These are phyloP conservation scores for Backusella macrospora DNA, from an alignment of 192 early-diverging fungal species.

Conservation along the genomic window DNA sequence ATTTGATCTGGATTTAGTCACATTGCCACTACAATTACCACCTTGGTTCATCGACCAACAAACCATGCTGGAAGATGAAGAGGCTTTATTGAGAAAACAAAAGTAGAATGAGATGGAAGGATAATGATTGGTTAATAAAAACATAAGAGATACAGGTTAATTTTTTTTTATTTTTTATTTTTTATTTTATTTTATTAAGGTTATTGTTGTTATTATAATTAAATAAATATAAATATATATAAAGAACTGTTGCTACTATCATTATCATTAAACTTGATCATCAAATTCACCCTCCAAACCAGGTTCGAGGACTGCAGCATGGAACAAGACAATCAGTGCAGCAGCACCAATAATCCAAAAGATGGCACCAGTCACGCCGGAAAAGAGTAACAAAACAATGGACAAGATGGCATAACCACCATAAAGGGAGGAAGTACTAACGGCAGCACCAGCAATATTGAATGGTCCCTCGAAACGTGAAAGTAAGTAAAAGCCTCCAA, in stretches of 20 bases:
- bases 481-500: constrained; percentile 53
- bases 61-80: constrained; percentile 51
- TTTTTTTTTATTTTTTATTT: neutral
- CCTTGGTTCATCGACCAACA: constrained; percentile 80
- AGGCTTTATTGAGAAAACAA: neutral
- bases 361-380: constrained; percentile 52
- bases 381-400: constrained; percentile 55
- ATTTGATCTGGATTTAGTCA: constrained; percentile 91
- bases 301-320: constrained; percentile 60
- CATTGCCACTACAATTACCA: constrained; percentile 76
- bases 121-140: neutral
- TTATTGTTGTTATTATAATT: neutral
- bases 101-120: neutral
- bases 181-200: neutral
- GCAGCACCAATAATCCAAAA: constrained; percentile 68
- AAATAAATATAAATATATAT: constrained; percentile 4
- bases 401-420: constrained; percentile 44
- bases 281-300: constrained; percentile 57
- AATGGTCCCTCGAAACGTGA: constrained; percentile 48
- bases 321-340: constrained; percentile 56
- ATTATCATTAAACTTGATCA: constrained; percentile 5
- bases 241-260: neutral
- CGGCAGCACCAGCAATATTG: constrained; percentile 38
- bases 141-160: neutral
- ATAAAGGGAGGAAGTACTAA: constrained; percentile 49